Percentiles rank a stretch among this genome's conserved stretches.
Evolutionary conservation across 257 asterid species (phyloP).

Genomic region (Nicotiana paniculata): DNA sequence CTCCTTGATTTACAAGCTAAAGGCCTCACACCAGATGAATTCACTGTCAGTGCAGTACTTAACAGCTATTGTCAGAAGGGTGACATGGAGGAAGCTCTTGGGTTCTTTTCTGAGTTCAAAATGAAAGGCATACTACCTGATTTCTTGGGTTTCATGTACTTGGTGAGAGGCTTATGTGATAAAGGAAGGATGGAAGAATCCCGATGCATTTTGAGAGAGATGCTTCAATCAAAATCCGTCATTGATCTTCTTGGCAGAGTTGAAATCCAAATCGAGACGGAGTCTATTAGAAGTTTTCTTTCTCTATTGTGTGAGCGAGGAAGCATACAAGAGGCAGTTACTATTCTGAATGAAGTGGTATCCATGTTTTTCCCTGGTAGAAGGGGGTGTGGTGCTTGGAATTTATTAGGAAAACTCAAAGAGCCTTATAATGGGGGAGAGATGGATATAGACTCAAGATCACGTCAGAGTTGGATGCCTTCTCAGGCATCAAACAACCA

Average conservation of each 20-base stretch:
- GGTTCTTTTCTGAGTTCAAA: conserved; percentile 49
- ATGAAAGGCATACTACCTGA: conserved; percentile 57
- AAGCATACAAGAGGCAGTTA: conserved; percentile 60
- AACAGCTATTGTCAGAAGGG: conserved; percentile 69
- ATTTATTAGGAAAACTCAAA: neutral
- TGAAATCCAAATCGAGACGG: conserved; percentile 46
- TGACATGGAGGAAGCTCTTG: conserved; percentile 84
- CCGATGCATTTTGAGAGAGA: conserved; percentile 61
- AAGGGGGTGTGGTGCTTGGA: conserved; percentile 18
- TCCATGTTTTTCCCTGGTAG: conserved; percentile 33
- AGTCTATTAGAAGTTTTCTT: conserved; percentile 55
- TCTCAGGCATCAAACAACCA: conserved; percentile 16
- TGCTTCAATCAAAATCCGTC: conserved; percentile 59
- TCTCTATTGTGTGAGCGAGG: conserved; percentile 72
- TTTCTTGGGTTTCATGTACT: conserved; percentile 68
- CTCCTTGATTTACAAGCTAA: conserved; percentile 49
- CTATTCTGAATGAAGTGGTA: conserved; percentile 65
- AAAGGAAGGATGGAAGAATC: conserved; percentile 99
- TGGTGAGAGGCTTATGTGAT: conserved; percentile 64
- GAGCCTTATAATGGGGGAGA: conserved; percentile 17
- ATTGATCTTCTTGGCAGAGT: conserved; percentile 42
- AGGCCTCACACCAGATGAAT: conserved; percentile 59
- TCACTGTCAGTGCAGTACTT: conserved; percentile 66
- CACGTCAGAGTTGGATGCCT: conserved; percentile 14
- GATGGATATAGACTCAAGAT: conserved; percentile 11